Evolutionary conservation across 2,329 filamentous ascomycete genomes (phyloP), one percentile per base, ranked within the genome.

Genomic region (Cryphonectria naterciae): DNA sequence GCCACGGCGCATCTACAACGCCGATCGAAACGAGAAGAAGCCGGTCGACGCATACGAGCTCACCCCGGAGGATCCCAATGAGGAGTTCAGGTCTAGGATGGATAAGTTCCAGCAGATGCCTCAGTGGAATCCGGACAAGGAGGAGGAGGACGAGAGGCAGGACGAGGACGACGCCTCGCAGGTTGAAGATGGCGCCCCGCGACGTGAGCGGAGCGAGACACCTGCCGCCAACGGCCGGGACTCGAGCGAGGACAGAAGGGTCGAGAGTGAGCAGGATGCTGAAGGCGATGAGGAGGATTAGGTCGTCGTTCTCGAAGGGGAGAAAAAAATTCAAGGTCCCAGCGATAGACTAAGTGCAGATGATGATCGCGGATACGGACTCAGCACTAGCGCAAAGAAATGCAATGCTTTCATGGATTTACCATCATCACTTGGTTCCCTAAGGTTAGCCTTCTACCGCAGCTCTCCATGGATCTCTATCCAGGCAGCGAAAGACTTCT

Each of bases 1-100:
- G 41, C 89, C 90, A 79, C 85, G 89, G 70, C 86, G 85, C 72
- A 90, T 88, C 83, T 89, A 91, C 74, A 85, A 87, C 62, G 85
- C 86, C 63, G 75, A 75, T 49, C 78, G 83, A 41, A 83, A 86
- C 49, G 83, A 86, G 70, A 84, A 85, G 74, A 82, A 85, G 75
- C 83, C 84, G 54, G 81, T 89, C 17, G 87, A 90, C 74, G 84
- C 88, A 74, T 80, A 89, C 64, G 85, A 89, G 67, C 80, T 90
- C 35, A 83, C 81, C 11, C 82, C 91, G 19, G 82, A 85, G 43
- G 87, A 89, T 58, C 87, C 88, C 10, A 83, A 82, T 41, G 87
- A 89, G 62, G 83, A 86, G 19, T 84, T 88, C 77, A 81, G 79
- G 61, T 80, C 81, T n/a, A 82, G 84, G 73, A 86, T 89, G 79